Base-by-base conservation (phyloP, 768 basidiomycete species). In the Lactarius hatsudake region DNA sequence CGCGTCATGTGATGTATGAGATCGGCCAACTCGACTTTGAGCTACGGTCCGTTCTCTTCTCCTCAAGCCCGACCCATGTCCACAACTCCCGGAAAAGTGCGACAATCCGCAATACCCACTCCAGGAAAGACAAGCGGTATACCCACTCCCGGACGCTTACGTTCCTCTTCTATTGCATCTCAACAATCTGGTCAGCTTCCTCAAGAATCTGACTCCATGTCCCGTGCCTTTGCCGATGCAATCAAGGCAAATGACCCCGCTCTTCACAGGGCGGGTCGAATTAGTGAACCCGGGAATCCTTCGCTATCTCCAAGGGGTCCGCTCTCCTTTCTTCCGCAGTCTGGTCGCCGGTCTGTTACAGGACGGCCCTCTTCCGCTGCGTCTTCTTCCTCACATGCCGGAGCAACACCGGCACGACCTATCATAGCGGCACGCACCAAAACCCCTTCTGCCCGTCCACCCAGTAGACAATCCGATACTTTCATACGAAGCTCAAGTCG, bases 161-260 rank as follows among this genome's bases (percentile, higher is more conserved):
- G 90, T 68, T 89, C 91, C 20, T 76, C 83, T n/a, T 89, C 90
- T 13, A 82, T 76, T 64, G 77, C 78, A 54, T 80, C 81, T 23
- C 78, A 79, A 42, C 72, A 76, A 28, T 70, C 71, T 34, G 36
- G 54, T 45, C 65, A 72, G 38, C 69, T 77, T 40, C 71, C 76
- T 34, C 67, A 74, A 61, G 84, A 88, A 72, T 78, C 79, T 63
- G 85, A 89, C 58, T 86, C 82, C 69, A 84, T 88, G 73, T 82
- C 86, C 56, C 84, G 84, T 71, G 88, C 91, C n/a, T 88, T 93
- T 70, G 85, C 82, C 53, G 91, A 92, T 70, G 91, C 91, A 34
- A 85, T 93, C 75, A 89, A 83, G 74, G 85, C 90, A 62, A 91
- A 93, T 71, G 89, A 93, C 74, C 91, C 91, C 45, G 84, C 88